Conservation (phyloP, 768 basidiomycete genomes). For the Pleurotus giganteus region DNA sequence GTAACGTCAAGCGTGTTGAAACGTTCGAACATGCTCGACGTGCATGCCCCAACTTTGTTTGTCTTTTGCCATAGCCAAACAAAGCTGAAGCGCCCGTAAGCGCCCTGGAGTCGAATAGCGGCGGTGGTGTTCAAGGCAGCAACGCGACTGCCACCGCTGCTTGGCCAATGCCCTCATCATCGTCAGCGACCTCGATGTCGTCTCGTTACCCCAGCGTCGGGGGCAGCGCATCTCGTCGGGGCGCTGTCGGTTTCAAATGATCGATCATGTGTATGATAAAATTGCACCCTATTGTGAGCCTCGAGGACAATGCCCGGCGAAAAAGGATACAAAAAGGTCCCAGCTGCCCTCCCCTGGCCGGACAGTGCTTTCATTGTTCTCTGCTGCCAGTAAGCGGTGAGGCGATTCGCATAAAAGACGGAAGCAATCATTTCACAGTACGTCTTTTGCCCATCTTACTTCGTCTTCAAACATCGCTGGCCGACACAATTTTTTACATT, state of each 20-base stretch:
- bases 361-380: not conserved
- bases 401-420: not conserved
- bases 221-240: not conserved
- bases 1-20: too few relatives aligned
- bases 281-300: not conserved
- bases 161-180: not conserved
- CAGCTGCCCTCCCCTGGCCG: not conserved
- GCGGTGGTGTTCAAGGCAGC: too few relatives aligned
- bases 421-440: not conserved
- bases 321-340: not conserved
- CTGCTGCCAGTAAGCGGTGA: not conserved
- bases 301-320: not conserved
- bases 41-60: too few relatives aligned
- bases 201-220: not conserved
- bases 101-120: too few relatives aligned
- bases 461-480: not conserved
- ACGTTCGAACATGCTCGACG: too few relatives aligned
- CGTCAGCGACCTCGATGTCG: not conserved
- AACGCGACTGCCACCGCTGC: not conserved
- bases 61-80: too few relatives aligned
- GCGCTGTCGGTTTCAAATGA: not conserved
- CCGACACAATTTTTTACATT: not conserved
- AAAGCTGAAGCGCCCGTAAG: too few relatives aligned
- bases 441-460: not conserved
- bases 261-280: not conserved